These are phyloP conservation scores for Chenopodium quinoa DNA, from an alignment of 148 eudicot genomes.

Conservation along the genomic window DNA sequence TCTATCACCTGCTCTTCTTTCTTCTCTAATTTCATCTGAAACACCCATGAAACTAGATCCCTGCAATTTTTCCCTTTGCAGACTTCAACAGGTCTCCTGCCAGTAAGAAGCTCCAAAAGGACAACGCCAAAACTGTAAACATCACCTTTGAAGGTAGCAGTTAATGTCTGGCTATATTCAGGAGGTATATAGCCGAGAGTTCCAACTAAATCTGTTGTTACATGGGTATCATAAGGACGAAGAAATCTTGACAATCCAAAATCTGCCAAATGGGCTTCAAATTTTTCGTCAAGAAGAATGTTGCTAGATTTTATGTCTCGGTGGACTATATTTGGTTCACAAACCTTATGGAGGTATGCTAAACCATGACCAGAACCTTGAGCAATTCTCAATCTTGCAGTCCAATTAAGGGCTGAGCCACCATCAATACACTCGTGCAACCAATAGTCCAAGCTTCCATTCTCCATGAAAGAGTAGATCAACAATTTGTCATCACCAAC, in stretches of 20 bases:
- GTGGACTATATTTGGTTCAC: constrained; percentile 71
- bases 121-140: constrained; percentile 96
- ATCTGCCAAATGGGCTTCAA: constrained; percentile 92
- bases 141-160: constrained; percentile 94
- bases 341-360: constrained; percentile 65
- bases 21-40: constrained; percentile 72
- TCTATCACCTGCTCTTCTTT: constrained; percentile 72
- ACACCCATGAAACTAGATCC: constrained; percentile 86
- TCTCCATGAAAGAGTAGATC: constrained; percentile 88
- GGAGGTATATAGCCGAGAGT: constrained; percentile 96
- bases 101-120: constrained; percentile 81
- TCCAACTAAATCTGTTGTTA: constrained; percentile 91
- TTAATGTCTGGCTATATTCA: constrained; percentile 79
- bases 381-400: constrained; percentile 67
- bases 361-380: constrained; percentile 82
- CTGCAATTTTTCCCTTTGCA: constrained; percentile 84
- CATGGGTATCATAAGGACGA: constrained; percentile 86
- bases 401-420: constrained; percentile 65
- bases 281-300: constrained; percentile 74
- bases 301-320: constrained; percentile 93
- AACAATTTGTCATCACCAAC: constrained; percentile 69
- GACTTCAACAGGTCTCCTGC: constrained; percentile 83
- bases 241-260: constrained; percentile 82
- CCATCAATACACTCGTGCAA: constrained; percentile 76
- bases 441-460: constrained; percentile 95